Percentiles rank a stretch among this genome's conserved stretches.
phyloP scores from a whole-genome alignment of 352 stramenopile genomes.

The Phytophthora hibernalis region DNA sequence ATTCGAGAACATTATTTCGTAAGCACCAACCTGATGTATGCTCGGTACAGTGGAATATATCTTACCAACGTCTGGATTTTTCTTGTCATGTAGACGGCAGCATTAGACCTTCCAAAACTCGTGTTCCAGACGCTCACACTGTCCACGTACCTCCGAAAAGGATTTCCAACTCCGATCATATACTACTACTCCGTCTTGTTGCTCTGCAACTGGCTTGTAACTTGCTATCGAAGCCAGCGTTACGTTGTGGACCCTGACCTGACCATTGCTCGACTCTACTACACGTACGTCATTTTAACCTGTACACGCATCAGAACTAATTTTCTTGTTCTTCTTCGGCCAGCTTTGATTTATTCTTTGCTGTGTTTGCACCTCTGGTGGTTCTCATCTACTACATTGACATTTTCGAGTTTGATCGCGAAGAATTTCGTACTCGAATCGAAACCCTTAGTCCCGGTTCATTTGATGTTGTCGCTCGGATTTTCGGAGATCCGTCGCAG shows the following conservation, averaged over 20 bases:
- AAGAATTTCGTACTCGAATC: slow-evolving; percentile 25
- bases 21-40: not conserved
- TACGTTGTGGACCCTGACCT: slow-evolving; percentile 9
- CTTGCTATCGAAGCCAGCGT: slow-evolving; percentile 54
- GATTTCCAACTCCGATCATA: slow-evolving; percentile 51
- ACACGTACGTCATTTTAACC: slow-evolving; percentile 25
- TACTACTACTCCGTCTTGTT: slow-evolving; percentile 42
- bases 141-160: slow-evolving; percentile 40
- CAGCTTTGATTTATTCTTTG: slow-evolving; percentile 62
- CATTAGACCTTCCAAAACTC: slow-evolving; percentile 53
- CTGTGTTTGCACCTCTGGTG: slow-evolving; percentile 48
- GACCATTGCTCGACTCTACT: slow-evolving; percentile 49
- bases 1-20: not conserved
- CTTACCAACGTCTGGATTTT: not conserved
- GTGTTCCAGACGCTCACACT: slow-evolving; percentile 55
- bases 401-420: slow-evolving; percentile 51
- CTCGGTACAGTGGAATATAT: not conserved
- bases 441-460: slow-evolving; percentile 26
- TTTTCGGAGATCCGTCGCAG: slow-evolving; percentile 47
- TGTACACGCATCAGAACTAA: not conserved
- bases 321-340: not conserved
- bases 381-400: slow-evolving; percentile 46
- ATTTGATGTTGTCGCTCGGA: slow-evolving; percentile 47
- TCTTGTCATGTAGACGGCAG: slow-evolving; percentile 21
- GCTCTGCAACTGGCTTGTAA: slow-evolving; percentile 51